Percentiles rank a stretch among this genome's conserved stretches.
Evolutionary conservation across 441 rosid species (phyloP).

Genomic region (Manihot esculenta): DNA sequence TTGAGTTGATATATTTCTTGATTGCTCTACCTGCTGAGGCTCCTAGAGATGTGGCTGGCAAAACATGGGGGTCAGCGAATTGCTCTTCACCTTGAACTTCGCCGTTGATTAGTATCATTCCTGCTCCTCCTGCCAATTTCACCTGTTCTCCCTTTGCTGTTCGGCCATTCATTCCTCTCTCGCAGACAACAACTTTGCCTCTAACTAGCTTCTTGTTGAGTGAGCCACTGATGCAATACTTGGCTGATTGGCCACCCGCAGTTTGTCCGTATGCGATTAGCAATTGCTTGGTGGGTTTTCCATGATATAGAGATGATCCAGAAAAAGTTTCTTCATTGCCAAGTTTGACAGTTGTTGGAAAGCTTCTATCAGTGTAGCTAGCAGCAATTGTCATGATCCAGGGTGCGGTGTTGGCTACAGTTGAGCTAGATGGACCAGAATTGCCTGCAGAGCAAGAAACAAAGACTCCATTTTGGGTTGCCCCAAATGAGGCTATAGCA

Average conservation of each 20-base stretch:
- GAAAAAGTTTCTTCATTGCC: conserved; percentile 48
- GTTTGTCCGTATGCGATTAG: conserved; percentile 56
- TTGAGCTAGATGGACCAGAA: conserved; percentile 60
- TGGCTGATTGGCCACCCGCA: conserved; percentile 44
- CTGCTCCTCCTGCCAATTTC: conserved; percentile 71
- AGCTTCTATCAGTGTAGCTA: conserved; percentile 58
- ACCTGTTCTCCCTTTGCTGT: conserved; percentile 68
- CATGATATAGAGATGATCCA: conserved; percentile 58
- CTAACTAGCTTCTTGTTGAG: conserved; percentile 54
- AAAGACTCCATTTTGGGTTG: conserved; percentile 51
- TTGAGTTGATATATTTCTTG: conserved; percentile 45
- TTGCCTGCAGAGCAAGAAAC: conserved; percentile 72
- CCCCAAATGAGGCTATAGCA: conserved; percentile 73
- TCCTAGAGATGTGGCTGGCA: conserved; percentile 63
- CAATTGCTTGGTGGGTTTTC: conserved; percentile 48
- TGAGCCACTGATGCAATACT: conserved; percentile 53
- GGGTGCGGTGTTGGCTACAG: conserved; percentile 62
- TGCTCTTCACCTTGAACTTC: conserved; percentile 61
- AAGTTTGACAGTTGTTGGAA: conserved; percentile 56
- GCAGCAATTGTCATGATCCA: conserved; percentile 74
- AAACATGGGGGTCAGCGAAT: conserved; percentile 66
- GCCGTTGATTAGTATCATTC: conserved; percentile 72
- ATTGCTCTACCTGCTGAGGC: conserved; percentile 56
- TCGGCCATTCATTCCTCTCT: conserved; percentile 58
- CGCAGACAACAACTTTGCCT: conserved; percentile 72